A percentile compares a stretch with the other conserved stretches of the same genome.
Conservation (phyloP, 2,329 filamentous ascomycete genomes). For the Knufia fluminis region DNA sequence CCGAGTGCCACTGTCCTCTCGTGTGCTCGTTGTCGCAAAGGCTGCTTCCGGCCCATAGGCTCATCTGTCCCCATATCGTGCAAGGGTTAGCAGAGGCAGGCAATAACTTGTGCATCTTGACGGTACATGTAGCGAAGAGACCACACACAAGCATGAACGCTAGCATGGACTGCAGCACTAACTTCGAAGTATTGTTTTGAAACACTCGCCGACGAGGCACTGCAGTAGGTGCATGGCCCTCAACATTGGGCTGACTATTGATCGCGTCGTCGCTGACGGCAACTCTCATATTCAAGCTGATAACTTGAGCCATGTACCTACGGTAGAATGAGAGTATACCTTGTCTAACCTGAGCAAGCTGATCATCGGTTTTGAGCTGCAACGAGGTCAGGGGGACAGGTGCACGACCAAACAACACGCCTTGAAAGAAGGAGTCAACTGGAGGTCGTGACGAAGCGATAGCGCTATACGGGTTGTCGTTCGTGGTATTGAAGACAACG, state of each 20-base stretch:
- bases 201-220: too few species aligned
- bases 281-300: slow-evolving; percentile 17
- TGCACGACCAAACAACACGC: slow-evolving; percentile 17
- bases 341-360: not conserved
- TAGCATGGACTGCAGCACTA: slow-evolving; percentile 14
- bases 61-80: slow-evolving; percentile 14
- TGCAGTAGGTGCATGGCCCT: too few species aligned
- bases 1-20: too few species aligned
- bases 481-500: slow-evolving; percentile 19
- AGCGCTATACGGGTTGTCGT: slow-evolving; percentile 3
- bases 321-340: slow-evolving; percentile 17
- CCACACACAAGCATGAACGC: slow-evolving; percentile 13
- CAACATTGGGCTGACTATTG: too few species aligned
- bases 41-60: slow-evolving; percentile 13
- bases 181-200: slow-evolving; percentile 13
- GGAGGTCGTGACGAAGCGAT: not conserved
- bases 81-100: slow-evolving; percentile 15
- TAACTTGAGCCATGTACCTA: slow-evolving; percentile 22
- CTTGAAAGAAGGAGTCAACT: slow-evolving; percentile 19
- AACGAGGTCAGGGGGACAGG: too few species aligned
- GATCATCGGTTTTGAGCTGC: too few species aligned
- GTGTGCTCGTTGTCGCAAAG: slow-evolving; percentile 5
- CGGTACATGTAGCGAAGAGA: slow-evolving; percentile 1
- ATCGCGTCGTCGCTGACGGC: not conserved
- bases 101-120: slow-evolving; percentile 4